phyloP scores from a whole-genome alignment of 352 stramenopile genomes.

The Globisporangium paroecandrum region DNA sequence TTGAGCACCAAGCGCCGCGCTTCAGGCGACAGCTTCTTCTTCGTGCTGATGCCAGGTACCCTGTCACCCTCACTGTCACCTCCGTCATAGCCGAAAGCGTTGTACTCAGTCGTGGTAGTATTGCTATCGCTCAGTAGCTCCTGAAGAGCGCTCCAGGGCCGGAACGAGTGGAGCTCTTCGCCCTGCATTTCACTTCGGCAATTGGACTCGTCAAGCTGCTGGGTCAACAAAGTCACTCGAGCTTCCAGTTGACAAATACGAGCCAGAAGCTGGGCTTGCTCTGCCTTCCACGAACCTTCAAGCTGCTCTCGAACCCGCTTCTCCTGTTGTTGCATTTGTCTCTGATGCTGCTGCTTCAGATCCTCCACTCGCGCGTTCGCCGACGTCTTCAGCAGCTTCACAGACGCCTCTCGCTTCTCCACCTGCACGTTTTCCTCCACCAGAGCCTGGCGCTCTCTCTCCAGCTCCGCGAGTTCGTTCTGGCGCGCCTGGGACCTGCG shows the following conservation, averaged over 20 bases:
- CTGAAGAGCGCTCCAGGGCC: constrained; percentile 4
- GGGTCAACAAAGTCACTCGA: background rate
- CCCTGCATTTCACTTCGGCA: constrained; percentile 14
- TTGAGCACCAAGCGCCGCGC: constrained; percentile 28
- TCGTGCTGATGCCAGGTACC: background rate
- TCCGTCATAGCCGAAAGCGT: background rate
- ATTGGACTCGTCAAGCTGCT: background rate
- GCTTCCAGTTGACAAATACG: background rate
- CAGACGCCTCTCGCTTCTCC: constrained; percentile 1
- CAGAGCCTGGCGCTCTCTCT: background rate
- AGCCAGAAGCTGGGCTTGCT: background rate
- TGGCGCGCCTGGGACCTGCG: constrained; percentile 1
- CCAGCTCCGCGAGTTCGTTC: background rate
- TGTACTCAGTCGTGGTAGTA: background rate
- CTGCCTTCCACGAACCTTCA: background rate
- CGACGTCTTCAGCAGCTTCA: constrained; percentile 10
- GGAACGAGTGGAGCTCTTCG: constrained; percentile 14
- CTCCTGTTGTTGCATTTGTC: background rate
- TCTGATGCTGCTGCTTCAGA: constrained; percentile 1
- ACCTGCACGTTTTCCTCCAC: background rate
- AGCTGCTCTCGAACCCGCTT: background rate
- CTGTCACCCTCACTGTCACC: background rate
- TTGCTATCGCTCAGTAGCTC: background rate
- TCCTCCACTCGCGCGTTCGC: background rate
- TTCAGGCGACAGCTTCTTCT: constrained; percentile 12